phyloP scores from a whole-genome alignment of 345 rosid genomes.

The Gossypium arboreum region DNA sequence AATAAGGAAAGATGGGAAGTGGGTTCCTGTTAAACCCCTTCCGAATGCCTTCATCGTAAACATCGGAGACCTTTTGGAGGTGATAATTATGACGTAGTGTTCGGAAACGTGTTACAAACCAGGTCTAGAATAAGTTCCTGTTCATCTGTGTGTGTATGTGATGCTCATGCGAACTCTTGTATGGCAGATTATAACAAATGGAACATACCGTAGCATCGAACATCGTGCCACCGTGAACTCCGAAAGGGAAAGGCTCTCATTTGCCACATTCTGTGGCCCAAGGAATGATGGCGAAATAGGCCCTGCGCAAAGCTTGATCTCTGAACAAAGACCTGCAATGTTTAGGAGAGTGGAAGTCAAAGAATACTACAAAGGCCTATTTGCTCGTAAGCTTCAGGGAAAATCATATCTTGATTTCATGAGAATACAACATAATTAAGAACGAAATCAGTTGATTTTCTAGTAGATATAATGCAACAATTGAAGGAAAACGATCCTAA shows the following conservation, averaged over 20 bases:
- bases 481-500: neutral
- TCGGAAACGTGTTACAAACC: neutral
- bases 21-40: constrained; percentile 30
- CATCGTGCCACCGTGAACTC: constrained; percentile 43
- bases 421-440: neutral
- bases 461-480: neutral
- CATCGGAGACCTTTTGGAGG: constrained; percentile 15
- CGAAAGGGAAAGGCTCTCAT: constrained; percentile 23
- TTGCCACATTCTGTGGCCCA: constrained; percentile 34
- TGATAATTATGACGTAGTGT: neutral
- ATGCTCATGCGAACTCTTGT: neutral
- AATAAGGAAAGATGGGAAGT: constrained; percentile 31
- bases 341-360: constrained; percentile 8
- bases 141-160: neutral
- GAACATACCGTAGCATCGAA: constrained; percentile 41
- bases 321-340: constrained; percentile 21
- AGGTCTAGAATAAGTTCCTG: neutral
- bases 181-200: constrained; percentile 43
- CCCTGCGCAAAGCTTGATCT: constrained; percentile 42
- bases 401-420: constrained; percentile 24
- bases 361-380: constrained; percentile 15
- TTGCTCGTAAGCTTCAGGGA: constrained; percentile 16
- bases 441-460: neutral
- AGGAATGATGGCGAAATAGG: constrained; percentile 30
- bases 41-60: constrained; percentile 35